phyloP scores from a whole-genome alignment of 768 basidiomycete species.

The Rickenella mellea region DNA sequence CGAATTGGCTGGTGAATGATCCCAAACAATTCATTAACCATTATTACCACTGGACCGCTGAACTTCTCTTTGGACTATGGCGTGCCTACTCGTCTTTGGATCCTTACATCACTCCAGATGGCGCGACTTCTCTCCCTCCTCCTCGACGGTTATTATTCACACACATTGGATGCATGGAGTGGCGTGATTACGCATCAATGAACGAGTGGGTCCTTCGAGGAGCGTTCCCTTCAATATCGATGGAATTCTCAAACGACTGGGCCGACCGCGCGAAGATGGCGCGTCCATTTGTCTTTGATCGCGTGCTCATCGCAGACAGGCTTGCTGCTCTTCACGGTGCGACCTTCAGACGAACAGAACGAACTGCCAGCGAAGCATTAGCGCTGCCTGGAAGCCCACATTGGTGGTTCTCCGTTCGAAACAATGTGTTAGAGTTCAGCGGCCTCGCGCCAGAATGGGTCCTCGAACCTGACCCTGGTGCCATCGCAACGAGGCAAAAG shows the following conservation, averaged over 20 bases:
- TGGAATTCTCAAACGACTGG: slow-evolving; percentile 83
- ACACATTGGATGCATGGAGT: slow-evolving; percentile 63
- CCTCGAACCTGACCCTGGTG: slow-evolving; percentile 18
- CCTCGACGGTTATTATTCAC: slow-evolving; percentile 70
- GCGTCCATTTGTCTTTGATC: slow-evolving; percentile 70
- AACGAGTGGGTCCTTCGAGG: slow-evolving; percentile 79
- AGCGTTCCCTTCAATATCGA: slow-evolving; percentile 68
- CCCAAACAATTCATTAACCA: slow-evolving; percentile 83
- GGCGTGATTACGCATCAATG: slow-evolving; percentile 89
- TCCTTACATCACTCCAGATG: slow-evolving; percentile 49
- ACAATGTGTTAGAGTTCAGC: slow-evolving; percentile 63
- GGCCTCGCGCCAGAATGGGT: slow-evolving; percentile 42
- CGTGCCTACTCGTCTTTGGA: slow-evolving; percentile 81
- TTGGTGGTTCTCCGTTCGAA: slow-evolving; percentile 80
- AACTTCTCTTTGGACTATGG: slow-evolving; percentile 90
- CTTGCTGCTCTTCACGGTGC: slow-evolving; percentile 70
- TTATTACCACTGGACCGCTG: slow-evolving; percentile 91
- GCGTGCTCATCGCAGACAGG: slow-evolving; percentile 79
- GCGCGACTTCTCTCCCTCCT: slow-evolving; percentile 63
- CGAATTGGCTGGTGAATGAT: slow-evolving; percentile 74
- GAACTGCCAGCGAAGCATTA: slow-evolving; percentile 70
- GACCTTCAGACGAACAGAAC: slow-evolving; percentile 59
- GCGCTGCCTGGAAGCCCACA: slow-evolving; percentile 60
- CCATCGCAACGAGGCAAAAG: slow-evolving; percentile 19
- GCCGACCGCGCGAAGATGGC: slow-evolving; percentile 63